Evolutionary conservation across 352 stramenopile genomes (phyloP).

Genomic region (Phytophthora boehmeriae): DNA sequence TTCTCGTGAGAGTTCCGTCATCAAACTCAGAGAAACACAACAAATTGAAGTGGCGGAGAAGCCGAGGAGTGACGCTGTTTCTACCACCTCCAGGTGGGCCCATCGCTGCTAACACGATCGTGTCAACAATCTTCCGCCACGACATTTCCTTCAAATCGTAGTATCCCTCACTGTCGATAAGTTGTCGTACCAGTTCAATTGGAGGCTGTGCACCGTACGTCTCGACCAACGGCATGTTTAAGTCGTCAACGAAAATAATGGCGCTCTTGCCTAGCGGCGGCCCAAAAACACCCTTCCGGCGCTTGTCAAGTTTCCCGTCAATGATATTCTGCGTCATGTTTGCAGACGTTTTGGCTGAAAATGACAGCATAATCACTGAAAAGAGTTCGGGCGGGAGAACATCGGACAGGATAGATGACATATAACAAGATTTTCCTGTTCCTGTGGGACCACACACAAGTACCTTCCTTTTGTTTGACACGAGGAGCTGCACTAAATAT

Average conservation of each 20-base stretch:
- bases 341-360: slow-evolving; percentile 93
- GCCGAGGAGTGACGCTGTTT: slow-evolving; percentile 90
- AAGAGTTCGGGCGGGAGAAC: slow-evolving; percentile 81
- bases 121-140: slow-evolving; percentile 92
- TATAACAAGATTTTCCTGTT: slow-evolving; percentile 93
- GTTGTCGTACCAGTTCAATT: slow-evolving; percentile 92
- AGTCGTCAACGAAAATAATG: slow-evolving; percentile 93
- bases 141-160: slow-evolving; percentile 95
- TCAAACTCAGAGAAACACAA: slow-evolving; percentile 95
- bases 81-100: slow-evolving; percentile 90
- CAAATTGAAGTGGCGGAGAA: slow-evolving; percentile 94
- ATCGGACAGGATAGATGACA: slow-evolving; percentile 87
- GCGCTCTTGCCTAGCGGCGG: slow-evolving; percentile 86
- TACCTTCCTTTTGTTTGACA: slow-evolving; percentile 82
- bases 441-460: slow-evolving; percentile 93
- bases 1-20: slow-evolving; percentile 90
- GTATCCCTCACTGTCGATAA: slow-evolving; percentile 90
- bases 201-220: slow-evolving; percentile 93
- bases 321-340: slow-evolving; percentile 97
- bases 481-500: slow-evolving; percentile 86
- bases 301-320: slow-evolving; percentile 94
- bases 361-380: slow-evolving; percentile 90
- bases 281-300: slow-evolving; percentile 91
- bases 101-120: slow-evolving; percentile 91
- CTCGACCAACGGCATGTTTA: slow-evolving; percentile 97